Base-by-base conservation (phyloP, 371 early-diverging fungal genomes). In the Apophysomyces trapeziformis region DNA sequence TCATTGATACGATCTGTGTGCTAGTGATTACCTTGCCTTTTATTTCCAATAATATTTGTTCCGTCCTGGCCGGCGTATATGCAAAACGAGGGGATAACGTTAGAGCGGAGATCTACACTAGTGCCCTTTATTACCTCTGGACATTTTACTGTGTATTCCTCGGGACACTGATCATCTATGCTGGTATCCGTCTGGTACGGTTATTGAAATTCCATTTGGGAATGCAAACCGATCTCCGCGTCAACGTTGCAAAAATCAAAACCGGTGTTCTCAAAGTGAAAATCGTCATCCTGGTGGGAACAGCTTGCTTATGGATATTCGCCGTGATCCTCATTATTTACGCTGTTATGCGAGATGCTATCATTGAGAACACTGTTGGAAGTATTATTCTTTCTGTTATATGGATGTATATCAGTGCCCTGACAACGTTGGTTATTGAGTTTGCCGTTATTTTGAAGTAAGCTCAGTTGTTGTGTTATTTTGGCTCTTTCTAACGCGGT, bases 401-500 rank as follows among this genome's bases (percentile, higher is more conserved):
- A 0, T 79, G 77, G 75, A 64, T 66, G 38, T 76, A 68, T 66
- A 66, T 68, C 26, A 77, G 77, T 44, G 50, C 67, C 14, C 39
- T 76, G 1, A 75, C 77, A 13, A 70, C 74, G 6, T 57, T 76
- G 12, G 54, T 79, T 18, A 63, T 79, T 1, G 74, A 68, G 45
- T 7, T 70, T 9, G 72, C 74, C 0, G 39, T 79, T 11, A 50
- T 79, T 12, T 63, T 79, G 7, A 76, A 76, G 78, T 78, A 69
- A 35, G 74, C 32, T 26, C 32, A 26, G 32, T 26, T 1, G 1
- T 26, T 26, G 32, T 26, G 1, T 2, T 26, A 59, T 43, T 13
- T 11, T 41, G 1, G 2, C 13, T 21, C 32, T 21, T 8, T 63
- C 16, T 50, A 38, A 18, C 43, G 18, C n/a, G 37, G 6, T 26